These are phyloP conservation scores for Aspergillus hiratsukae DNA, from an alignment of 2,329 filamentous ascomycete species.

Conservation along the genomic window DNA sequence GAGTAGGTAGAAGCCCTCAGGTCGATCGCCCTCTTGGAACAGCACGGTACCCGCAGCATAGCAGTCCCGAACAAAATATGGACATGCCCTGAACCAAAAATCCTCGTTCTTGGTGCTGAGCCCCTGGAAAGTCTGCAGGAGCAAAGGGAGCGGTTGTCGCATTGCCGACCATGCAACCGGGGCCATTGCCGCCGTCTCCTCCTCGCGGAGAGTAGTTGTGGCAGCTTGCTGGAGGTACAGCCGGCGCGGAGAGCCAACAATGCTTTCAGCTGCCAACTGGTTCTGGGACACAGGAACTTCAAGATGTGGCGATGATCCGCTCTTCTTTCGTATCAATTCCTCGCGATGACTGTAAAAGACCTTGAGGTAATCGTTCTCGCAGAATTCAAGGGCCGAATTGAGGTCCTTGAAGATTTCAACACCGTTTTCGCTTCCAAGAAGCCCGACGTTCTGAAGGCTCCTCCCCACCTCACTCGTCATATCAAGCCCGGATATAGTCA, in stretches of 20 bases:
- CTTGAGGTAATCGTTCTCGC: slow-evolving; percentile 89
- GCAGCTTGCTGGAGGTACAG: slow-evolving; percentile 75
- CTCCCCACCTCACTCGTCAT: slow-evolving; percentile 70
- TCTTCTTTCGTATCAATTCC: slow-evolving; percentile 21
- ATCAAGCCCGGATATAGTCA: slow-evolving; percentile 79
- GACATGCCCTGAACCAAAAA: slow-evolving; percentile 81
- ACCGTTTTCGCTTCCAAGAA: slow-evolving; percentile 68
- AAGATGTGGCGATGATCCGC: slow-evolving; percentile 12
- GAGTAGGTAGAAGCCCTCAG: slow-evolving; percentile 83
- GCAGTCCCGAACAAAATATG: slow-evolving; percentile 69
- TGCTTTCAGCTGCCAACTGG: slow-evolving; percentile 43
- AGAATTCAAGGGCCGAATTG: slow-evolving; percentile 88
- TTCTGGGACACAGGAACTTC: slow-evolving; percentile 30
- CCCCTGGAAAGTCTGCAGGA: slow-evolving; percentile 92
- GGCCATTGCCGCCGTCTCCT: slow-evolving; percentile 50
- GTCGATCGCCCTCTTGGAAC: slow-evolving; percentile 70
- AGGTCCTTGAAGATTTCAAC: slow-evolving; percentile 82
- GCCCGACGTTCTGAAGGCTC: slow-evolving; percentile 75
- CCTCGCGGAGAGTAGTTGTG: slow-evolving; percentile 64
- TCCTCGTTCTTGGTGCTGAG: slow-evolving; percentile 83
- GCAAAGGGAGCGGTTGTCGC: slow-evolving; percentile 82
- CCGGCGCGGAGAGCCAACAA: slow-evolving; percentile 72
- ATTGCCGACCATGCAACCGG: slow-evolving; percentile 75
- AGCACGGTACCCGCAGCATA: slow-evolving; percentile 67
- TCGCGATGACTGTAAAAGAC: slow-evolving; percentile 70